Evolutionary conservation across 1,284 basidiomycete genomes (phyloP), one percentile per base, ranked within the genome.

Genomic region (Mycena sp.): DNA sequence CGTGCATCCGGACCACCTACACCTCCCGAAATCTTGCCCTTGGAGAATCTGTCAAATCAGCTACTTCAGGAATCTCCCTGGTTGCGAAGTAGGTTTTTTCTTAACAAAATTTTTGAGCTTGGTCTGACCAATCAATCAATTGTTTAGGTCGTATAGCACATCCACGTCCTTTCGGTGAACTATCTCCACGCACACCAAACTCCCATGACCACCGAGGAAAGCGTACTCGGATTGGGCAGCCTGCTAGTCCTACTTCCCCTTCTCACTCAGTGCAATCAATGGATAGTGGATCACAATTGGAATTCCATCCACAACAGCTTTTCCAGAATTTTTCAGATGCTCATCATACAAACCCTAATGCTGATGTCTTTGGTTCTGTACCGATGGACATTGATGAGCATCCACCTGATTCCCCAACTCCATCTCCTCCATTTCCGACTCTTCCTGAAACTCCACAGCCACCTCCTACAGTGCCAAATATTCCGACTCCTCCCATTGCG

Each of bases 161-260:
- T 23, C 30, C 35, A 35, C 46, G 46, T 10, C 4, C 46, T 9
- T 32, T 26, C 32, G 46, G 46, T 4, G 29, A 35, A 10, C 25
- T 55, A 10, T 32, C 41, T 17, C 53, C 53, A 21, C 40, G 26
- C 21, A 26, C 19, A 6, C 52, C 53, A 3, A 16, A 37, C 23
- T 55, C 53, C 10, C 53, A 41, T 32, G 53, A 55, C 30, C 53
- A 55, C 28, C 53, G 25, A 1, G 53, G 30, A 16, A 55, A 55
- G 23, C 29, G 53, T 12, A 44, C 21, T n/a, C 53, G 53, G 16
- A 12, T 30, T 14, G 14, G 19, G 16, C 30, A 16, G 25, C 6
- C 21, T n/a, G n/a, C n/a, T 23, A 25, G 26, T 25, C 25, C 38
- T 1, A 29, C 28, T 16, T 45, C 41, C 7, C 41, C 53, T 21